Evolutionary conservation across 371 early-diverging fungal genomes (phyloP), one percentile per base, ranked within the genome.

Genomic region (Mucor sp.): DNA sequence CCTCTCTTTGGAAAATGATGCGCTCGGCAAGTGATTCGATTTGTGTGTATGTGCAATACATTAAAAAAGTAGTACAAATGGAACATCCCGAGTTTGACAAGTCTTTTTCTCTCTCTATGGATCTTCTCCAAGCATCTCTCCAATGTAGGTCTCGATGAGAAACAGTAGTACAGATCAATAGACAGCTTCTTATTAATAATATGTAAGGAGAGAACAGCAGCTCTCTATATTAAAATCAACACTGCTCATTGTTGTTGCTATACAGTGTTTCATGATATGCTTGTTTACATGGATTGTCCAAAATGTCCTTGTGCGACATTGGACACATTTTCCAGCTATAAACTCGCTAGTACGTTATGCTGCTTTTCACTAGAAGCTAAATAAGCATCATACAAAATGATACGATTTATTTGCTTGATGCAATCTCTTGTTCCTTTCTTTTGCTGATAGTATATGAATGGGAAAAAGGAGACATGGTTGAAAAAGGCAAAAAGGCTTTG

Each of bases 401-500:
- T 9, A 33, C 33, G 33, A 33, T 33, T 33, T 33, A 33, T 33
- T 33, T 35, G 37, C 37, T 12, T 35, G 12, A 35, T n/a, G n/a
- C n/a, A 35, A 9, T 12, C 12, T 12, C 12, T 35, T 35, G 37
- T 35, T 35, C 33, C 8, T 35, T 35, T 12, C 12, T 35, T 35
- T 35, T 35, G 37, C 12, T 12, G 2, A 12, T 35, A 35, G 37
- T 12, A 12, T 12, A 12, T 35, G 9, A 35, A 35, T 35, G 37
- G 33, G n/a, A n/a, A 30, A 35, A 63, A 55, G 63, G 63, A 63
- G 63, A 63, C 55, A 39, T n/a, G 35, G n/a, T 30, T 63, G 19
- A 37, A 63, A 63, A 63, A 63, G 63, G 63, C 63, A 63, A 63
- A 32, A 50, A 50, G 21, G 57, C 57, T 19, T 63, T 63, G 25